These are phyloP conservation scores for Hirschioporus abietinus DNA, from an alignment of 768 basidiomycete genomes.

Conservation along the genomic window DNA sequence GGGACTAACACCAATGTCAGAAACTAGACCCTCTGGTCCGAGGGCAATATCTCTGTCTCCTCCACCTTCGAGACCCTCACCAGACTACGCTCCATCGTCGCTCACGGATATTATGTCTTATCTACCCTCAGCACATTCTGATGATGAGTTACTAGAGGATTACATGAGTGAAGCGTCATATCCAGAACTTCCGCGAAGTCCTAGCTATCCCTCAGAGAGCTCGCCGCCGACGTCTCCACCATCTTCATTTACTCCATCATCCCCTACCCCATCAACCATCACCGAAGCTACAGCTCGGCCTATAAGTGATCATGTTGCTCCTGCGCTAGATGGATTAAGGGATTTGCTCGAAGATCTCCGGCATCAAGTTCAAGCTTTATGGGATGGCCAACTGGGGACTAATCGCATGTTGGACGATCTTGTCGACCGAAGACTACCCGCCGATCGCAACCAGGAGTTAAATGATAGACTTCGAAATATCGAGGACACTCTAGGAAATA, in stretches of 20 bases:
- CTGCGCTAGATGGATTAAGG: constrained; percentile 39
- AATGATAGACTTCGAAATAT: constrained; percentile 29
- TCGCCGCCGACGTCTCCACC: constrained; percentile 25
- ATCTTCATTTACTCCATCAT: constrained; percentile 25
- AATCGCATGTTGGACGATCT: constrained; percentile 61
- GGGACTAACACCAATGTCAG: constrained; percentile 34
- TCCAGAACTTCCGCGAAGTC: constrained; percentile 14
- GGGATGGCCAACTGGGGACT: constrained; percentile 56
- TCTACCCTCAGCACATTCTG: constrained; percentile 66
- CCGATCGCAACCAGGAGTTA: constrained; percentile 35
- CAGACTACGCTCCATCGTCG: constrained; percentile 33
- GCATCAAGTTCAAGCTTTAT: constrained; percentile 52
- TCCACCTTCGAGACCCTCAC: constrained; percentile 35
- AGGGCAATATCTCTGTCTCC: constrained; percentile 30
- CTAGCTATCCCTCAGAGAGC: constrained; percentile 22
- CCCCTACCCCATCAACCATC: constrained; percentile 30
- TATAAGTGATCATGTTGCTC: constrained; percentile 28
- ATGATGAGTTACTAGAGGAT: constrained; percentile 41
- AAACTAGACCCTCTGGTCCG: constrained; percentile 16
- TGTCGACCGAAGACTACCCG: constrained; percentile 38
- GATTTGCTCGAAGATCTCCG: constrained; percentile 53
- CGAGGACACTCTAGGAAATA: constrained; percentile 34
- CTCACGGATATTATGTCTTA: constrained; percentile 31
- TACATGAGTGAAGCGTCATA: constrained; percentile 4
- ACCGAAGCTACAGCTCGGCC: constrained; percentile 28